Evolutionary conservation across 78 protist genomes (phyloP).

Genomic region (Dictyostelium firmibasis): DNA sequence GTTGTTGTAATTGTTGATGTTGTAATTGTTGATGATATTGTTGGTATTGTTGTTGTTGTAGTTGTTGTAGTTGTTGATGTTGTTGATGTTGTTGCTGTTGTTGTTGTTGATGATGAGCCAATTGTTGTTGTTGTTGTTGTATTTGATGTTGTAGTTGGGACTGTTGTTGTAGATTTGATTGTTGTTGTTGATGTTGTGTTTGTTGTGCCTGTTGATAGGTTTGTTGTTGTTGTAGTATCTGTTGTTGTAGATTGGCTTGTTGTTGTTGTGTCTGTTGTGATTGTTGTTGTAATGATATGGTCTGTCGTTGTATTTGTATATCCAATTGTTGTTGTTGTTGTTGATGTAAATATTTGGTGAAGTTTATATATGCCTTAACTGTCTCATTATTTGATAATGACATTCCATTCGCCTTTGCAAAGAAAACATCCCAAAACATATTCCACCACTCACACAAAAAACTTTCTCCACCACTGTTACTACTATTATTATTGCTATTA

Average conservation of each 20-base stretch:
- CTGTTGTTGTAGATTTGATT: neutral
- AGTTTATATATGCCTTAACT: neutral
- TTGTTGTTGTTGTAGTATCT: conserved; percentile 14
- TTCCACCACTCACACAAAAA: conserved; percentile 34
- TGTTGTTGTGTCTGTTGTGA: neutral
- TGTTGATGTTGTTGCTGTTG: neutral
- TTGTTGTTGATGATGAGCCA: neutral
- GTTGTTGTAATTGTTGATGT: neutral
- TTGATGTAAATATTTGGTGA: conserved; percentile 7
- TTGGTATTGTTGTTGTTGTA: neutral
- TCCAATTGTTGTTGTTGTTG: neutral
- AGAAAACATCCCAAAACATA: conserved; percentile 24
- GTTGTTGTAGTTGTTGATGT: neutral
- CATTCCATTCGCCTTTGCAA: neutral
- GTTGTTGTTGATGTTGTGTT: neutral
- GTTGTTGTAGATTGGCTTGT: neutral
- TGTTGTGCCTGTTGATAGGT: conserved; percentile 6
- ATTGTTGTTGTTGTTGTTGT: conserved; percentile 29
- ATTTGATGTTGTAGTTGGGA: neutral
- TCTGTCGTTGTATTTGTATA: neutral
- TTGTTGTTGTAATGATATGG: neutral
- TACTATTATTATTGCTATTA: neutral
- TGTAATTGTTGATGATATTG: neutral
- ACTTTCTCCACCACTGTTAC: neutral
- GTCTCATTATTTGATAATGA: neutral